Base-by-base conservation (phyloP, 2,329 filamentous ascomycete species). In the Alternaria rosae region DNA sequence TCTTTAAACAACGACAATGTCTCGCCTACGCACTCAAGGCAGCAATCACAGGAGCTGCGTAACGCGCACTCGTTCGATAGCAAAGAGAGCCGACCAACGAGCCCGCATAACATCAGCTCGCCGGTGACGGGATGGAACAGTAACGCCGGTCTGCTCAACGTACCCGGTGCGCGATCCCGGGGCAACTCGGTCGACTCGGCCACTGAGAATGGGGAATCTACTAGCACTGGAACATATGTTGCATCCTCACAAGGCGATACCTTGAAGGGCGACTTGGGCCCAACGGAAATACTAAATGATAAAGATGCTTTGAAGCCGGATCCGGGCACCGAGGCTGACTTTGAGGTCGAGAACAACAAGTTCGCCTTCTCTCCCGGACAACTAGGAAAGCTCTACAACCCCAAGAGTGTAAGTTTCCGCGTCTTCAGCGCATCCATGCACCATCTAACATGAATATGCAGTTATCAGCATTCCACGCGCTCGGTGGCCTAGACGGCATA, bases 341-440 rank as follows among this genome's bases (percentile, higher is more conserved):
- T 96, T 70, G 71, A 87, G 44, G 85, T 94, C 11, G 85, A 90
- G 6, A 73, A 78, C 57, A 97, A 95, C 76, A 90, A 91, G 0
- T 97, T 97, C 73, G 93, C 92, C 15, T 97, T 93, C 76, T 88
- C 89, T 2, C 89, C 89, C 11, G 93, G 94, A 13, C 90, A 96
- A 74, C 84, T 97, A 65, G 90, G 89, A 65, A 94, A 94, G 80
- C 81, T 95, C 7, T 83, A 93, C 54, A 94, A 94, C 66, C 92
- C 92, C 1, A 95, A 95, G 80, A 93, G 86, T 70, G 82, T 92
- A 62, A 83, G 87, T 25, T 2, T 12, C 10, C 1, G 30, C 11
- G 38, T 9, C 23, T 38, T 5, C 32, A 8, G 17, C 42, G 20
- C 21, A 12, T 17, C 20, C 9, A 21, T 20, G 21, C 17, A 10